Base-by-base conservation (phyloP, 2,329 filamentous ascomycete genomes). In the Paecilomyces formosus region DNA sequence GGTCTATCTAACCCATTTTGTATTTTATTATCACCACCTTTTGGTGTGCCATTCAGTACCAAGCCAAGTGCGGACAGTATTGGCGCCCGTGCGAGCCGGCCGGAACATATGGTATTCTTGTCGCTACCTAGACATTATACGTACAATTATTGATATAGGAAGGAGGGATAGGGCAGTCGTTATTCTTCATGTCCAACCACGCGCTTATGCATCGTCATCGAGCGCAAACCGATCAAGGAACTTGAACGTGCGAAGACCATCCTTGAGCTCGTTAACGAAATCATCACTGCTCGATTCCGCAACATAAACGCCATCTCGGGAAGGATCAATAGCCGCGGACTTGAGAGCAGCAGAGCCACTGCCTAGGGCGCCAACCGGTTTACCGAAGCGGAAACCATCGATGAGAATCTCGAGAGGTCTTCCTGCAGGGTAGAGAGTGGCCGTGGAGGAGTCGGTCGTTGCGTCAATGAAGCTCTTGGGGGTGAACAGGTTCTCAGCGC, bases 341-440 rank as follows among this genome's bases (percentile, higher is more conserved):
- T 68, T 62, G 5, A 83, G 70, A 3, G 78, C 71, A 21, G 58
- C 56, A n/a, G 63, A 73, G 0, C 72, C 73, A 12, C 66, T 70
- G 1, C 85, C 86, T 0, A 89, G 63, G 28, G 82, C 83, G 13
- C 78, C 86, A 24, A 90, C 76, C 0, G 88, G 85, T 78, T 91
- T 91, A 3, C 87, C 88, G 77, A 85, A 90, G 24, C 82, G 76
- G 74, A 85, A 90, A 0, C 79, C 83, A 66, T 86, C 82, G 15
- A 78, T 68, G 18, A 89, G 70, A 55, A 90, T 86, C 74, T 88
- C 81, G 1, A 80, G 71, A 0, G 88, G 88, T 0, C 86, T 79
- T 0, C 84, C 84, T 1, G 81, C 76, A 0, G 88, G 88, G 71
- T 82, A 90, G 6, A 90, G 75, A 0, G 84, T 78, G 3, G 81